Evolutionary conservation across 169 alveolate species (phyloP), one percentile per base, ranked within the genome.

Genomic region (Plasmodium adleri): DNA sequence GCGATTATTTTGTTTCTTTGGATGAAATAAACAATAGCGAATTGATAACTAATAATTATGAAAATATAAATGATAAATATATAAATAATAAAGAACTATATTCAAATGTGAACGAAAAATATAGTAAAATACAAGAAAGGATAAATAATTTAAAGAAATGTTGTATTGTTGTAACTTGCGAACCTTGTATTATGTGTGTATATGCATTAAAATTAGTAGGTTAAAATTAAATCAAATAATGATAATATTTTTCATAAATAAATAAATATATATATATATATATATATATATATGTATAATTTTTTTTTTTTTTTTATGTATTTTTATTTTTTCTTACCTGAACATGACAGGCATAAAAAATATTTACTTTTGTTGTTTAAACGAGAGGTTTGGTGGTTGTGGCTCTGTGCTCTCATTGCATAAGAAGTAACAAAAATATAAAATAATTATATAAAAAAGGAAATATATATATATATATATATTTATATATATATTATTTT

Each of bases 121-220:
- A 83, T 22, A 56, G 32, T 13, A 83, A 62, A 24, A 26, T 83
- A 39, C 13, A 56, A 32, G 26, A 83, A 10, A 83, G 59, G 32
- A 17, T 83, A 20, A 63, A 68, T 15, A 83, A 47, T 10, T 59
- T 83, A 10, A 72, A 72, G 26, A 60, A 63, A 1, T 83, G 80
- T 17, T 68, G 83, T 59, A 83, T 83, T 9, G 85, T 83, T 67
- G 94, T 93, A 17, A 93, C 96, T 32, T 92, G 95, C 62, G 97
- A 95, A 74, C 97, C 97, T 10, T 95, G 97, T 56, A 90, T 95
- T 71, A 95, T 95, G 97, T 95, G 97, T 86, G 97, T 96, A 9
- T 94, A 93, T 56, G 97, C 97, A 9, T 39, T 95, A 24, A 93
- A 85, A 87, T 88, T 88, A 70, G 59, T 75, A 50, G 95, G 94